Conservation (phyloP, 495 filamentous ascomycete genomes). For the Neurospora sp. region DNA sequence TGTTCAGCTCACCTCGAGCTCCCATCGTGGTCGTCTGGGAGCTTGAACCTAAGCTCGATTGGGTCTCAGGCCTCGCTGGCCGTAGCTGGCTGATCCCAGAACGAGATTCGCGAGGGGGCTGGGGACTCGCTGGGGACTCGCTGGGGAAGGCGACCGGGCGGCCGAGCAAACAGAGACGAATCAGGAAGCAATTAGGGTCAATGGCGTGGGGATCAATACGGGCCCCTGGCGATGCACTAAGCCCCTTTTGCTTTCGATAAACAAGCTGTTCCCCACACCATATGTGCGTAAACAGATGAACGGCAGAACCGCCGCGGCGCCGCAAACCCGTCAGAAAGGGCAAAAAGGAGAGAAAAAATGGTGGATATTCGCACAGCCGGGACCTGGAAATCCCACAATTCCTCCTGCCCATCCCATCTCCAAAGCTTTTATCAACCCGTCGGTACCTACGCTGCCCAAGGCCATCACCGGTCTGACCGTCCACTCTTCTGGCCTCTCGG, state of each 20-base stretch:
- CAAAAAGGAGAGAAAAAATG: neutral
- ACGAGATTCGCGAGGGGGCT: neutral
- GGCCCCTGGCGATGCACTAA: constrained; percentile 15
- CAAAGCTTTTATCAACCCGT: neutral
- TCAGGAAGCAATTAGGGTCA: constrained; percentile 9
- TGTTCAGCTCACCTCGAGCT: neutral
- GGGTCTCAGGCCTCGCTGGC: neutral
- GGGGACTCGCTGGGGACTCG: neutral
- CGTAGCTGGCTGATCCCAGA: neutral
- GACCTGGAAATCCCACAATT: neutral
- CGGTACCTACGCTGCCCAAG: neutral
- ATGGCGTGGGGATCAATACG: constrained; percentile 7
- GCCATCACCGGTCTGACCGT: neutral
- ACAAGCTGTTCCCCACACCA: constrained; percentile 23
- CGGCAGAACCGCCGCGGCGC: neutral
- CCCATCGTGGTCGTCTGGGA: neutral
- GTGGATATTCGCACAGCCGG: neutral
- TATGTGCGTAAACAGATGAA: constrained; percentile 20
- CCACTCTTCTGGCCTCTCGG: neutral
- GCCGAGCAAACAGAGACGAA: constrained; percentile 1
- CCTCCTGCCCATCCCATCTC: neutral
- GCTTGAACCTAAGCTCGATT: neutral
- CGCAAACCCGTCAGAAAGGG: neutral
- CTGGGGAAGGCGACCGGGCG: neutral
- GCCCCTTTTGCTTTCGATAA: constrained; percentile 22